Evolutionary conservation across 1,284 basidiomycete genomes (phyloP), one percentile per base, ranked within the genome.

Genomic region (Cystobasidium sp.): DNA sequence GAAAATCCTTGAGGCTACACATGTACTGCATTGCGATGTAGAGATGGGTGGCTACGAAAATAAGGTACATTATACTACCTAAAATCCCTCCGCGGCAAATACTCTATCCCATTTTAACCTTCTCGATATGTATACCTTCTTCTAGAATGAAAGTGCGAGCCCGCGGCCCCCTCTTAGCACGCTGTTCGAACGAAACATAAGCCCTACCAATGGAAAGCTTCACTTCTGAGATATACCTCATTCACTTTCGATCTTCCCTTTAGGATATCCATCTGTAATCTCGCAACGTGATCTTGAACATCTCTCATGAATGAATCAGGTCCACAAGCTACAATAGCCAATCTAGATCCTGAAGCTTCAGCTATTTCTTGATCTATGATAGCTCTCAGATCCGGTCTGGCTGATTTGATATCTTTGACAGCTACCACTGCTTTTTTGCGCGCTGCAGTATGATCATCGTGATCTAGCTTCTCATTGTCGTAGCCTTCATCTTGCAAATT

Each of bases 251-350:
- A 59, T 47, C 14, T 62, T 18, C 68, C 68, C 3, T 18, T 31
- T 9, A 70, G 20, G 10, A 70, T 70, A 3, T 61, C 56, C 46
- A 51, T 52, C 31, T 70, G 58, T 43, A 70, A 44, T 24, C 16
- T 18, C 24, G 56, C 56, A 20, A 71, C 69, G 24, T 62, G 18
- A 41, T 24, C 59, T 31, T 59, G 56, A 43, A 64, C 69, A 56
- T 71, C 68, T 6, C 44, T 39, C 68, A 70, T 70, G 46, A 70
- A 70, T 16, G 22, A 18, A 46, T 61, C 44, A 20, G 68, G 68
- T 8, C 68, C 68, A 22, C 68, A 62, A 18, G 68, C 68, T 16
- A 70, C 59, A 31, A 70, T 62, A 52, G 68, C 68, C 18, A 70
- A 51, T 47, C 58, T 37, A 31, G 56, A 20, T 20, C 58, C 56